Evolutionary conservation across 257 asterid genomes (phyloP), one percentile per base, ranked within the genome.

Genomic region (Penstemon barbatus): DNA sequence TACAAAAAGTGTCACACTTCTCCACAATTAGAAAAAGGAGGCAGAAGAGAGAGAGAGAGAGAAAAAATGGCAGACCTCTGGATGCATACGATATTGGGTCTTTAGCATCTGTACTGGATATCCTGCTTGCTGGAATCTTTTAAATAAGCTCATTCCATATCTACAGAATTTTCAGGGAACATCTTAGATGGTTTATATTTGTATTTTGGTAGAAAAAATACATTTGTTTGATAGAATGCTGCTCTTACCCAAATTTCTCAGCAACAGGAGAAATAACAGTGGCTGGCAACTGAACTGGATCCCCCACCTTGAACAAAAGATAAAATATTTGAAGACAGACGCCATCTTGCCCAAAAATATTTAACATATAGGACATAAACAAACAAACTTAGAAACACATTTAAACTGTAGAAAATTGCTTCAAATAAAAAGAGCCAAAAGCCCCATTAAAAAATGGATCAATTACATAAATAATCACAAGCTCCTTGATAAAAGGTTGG

Each of bases 11-110:
- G 63, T 51, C 19, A 25, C 36, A 63, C 50, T 10, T 38, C 15
- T 61, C 46, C 42, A 8, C 13, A 56, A 42, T n/a, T n/a, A 52
- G 45, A 44, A 45, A 45, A 53, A 61, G n/a, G 38, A 10, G 56
- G 18, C 40, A 61, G 33, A 19, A 25, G 38, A 12, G 55, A 25
- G 18, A 37, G 55, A 25, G 18, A 37, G 9, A 15, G 40, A 57
- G 37, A 54, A 52, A 54, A 70, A 54, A 57, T 56, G 11, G 51
- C 39, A 37, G 39, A 93, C 99, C 97, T 94, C 96, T 19, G 99
- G 99, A 73, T 94, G 89, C 99, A 94, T 94, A 65, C 99, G 96
- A 74, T 94, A 94, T 78, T 94, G 99, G 66, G 97, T 94, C 87
- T 86, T 94, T 80, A 94, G 91, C 96, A 94, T 91, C 83, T 84